Percentiles rank a stretch among this genome's conserved stretches.
These are phyloP conservation scores for Flaveria bidentis DNA, from an alignment of 129 eudicot genomes.

Conservation along the genomic window DNA sequence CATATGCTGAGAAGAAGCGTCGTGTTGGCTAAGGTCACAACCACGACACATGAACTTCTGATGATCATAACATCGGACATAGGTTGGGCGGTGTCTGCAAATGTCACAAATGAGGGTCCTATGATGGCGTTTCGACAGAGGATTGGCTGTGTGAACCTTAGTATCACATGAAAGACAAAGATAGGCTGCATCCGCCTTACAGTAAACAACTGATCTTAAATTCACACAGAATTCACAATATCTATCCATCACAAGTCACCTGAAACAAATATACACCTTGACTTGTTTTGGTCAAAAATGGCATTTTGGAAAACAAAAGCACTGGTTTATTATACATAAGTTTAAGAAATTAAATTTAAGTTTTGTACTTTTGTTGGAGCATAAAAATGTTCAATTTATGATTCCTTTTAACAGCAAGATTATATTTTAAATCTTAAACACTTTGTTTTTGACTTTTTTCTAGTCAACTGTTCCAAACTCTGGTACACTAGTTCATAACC, in stretches of 20 bases:
- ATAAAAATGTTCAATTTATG: background rate
- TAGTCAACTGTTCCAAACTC: background rate
- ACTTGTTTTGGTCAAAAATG: constrained; percentile 22
- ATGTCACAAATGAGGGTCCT: constrained; percentile 75
- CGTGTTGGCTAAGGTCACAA: constrained; percentile 59
- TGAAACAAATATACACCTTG: constrained; percentile 36
- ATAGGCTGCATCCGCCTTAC: constrained; percentile 78
- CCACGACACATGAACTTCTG: constrained; percentile 68
- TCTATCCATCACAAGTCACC: constrained; percentile 57
- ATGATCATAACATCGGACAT: constrained; percentile 58
- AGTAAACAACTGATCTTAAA: constrained; percentile 64
- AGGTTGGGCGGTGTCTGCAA: constrained; percentile 53
- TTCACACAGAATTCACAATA: constrained; percentile 75
- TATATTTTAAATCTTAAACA: background rate
- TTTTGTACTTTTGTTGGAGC: background rate
- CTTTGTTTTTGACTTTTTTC: background rate
- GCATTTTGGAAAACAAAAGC: background rate
- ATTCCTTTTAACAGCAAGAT: background rate
- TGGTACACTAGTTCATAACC: background rate
- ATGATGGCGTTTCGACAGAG: constrained; percentile 66
- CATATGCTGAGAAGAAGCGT: constrained; percentile 48
- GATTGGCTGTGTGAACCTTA: constrained; percentile 84
- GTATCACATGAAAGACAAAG: constrained; percentile 86
- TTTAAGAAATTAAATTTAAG: background rate
- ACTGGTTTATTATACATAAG: background rate